Evolutionary conservation across 2,329 filamentous ascomycete species (phyloP).

Genomic region (Fulvia fulva): DNA sequence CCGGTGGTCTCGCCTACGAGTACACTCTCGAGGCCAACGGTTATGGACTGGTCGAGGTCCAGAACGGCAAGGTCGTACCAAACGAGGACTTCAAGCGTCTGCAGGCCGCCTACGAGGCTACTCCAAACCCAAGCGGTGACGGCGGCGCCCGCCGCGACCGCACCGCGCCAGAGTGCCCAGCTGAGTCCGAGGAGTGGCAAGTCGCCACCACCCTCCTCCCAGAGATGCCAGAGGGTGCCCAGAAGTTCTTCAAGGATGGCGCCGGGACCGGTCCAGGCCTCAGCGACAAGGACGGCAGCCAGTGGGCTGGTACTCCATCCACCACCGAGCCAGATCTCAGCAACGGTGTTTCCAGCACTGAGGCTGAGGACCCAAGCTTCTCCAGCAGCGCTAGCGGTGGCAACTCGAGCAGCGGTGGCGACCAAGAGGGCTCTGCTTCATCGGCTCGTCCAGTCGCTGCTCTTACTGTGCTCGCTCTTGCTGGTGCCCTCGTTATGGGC

Average conservation of each 20-base stretch:
- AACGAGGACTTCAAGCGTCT: conserved; percentile 60
- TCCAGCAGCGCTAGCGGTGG: conserved; percentile 7
- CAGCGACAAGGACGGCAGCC: conserved; percentile 42
- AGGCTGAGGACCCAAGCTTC: conserved; percentile 19
- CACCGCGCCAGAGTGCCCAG: conserved; percentile 53
- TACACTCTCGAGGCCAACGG: conserved; percentile 76
- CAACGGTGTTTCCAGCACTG: conserved; percentile 23
- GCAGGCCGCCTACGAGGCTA: conserved; percentile 48
- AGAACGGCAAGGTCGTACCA: conserved; percentile 50
- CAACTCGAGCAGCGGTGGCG: conserved; percentile 18
- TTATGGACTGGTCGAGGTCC: conserved; percentile 72
- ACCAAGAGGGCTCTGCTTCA: conserved; percentile 24
- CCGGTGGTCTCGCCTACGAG: conserved; percentile 91
- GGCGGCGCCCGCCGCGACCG: conserved; percentile 52
- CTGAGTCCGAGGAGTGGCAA: conserved; percentile 53
- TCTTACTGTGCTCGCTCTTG: conserved; percentile 19
- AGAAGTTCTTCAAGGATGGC: conserved; percentile 54
- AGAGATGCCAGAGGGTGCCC: conserved; percentile 52
- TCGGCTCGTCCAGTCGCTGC: conserved; percentile 42
- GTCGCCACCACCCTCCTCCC: conserved; percentile 51
- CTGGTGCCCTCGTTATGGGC: conserved; percentile 1
- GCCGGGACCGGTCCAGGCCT: conserved; percentile 56
- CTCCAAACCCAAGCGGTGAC: conserved; percentile 52
- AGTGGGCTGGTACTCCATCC: conserved; percentile 47
- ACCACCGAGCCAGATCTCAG: conserved; percentile 44